These are phyloP conservation scores for Cytospora leucostoma DNA, from an alignment of 2,329 filamentous ascomycete species.

Conservation along the genomic window DNA sequence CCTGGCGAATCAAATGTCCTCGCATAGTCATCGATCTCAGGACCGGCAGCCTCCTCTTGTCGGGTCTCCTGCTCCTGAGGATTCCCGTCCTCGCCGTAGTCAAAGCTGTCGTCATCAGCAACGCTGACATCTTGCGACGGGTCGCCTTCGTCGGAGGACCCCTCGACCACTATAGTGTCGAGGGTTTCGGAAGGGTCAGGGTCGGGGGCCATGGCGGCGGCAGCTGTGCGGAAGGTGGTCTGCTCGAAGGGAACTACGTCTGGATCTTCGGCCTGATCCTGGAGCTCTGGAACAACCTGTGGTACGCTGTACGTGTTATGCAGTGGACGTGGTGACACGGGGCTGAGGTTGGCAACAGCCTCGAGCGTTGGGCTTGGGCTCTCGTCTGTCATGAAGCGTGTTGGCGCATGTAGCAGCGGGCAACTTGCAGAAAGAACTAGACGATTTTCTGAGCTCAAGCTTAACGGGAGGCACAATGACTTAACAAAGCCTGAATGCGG, in stretches of 20 bases:
- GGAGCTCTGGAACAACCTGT: conserved; percentile 50
- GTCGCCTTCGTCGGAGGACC: conserved; percentile 31
- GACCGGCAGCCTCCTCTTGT: conserved; percentile 30
- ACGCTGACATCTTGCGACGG: conserved; percentile 39
- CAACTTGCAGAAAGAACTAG: background rate
- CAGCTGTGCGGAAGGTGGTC: conserved; percentile 39
- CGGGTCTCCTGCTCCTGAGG: conserved; percentile 35
- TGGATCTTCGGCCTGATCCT: conserved; percentile 54
- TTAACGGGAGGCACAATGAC: background rate
- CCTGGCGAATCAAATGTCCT: conserved; percentile 53
- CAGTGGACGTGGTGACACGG: conserved; percentile 50
- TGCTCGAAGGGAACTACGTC: conserved; percentile 37
- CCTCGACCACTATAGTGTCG: conserved; percentile 38
- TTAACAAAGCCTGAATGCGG: background rate
- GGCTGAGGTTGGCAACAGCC: conserved; percentile 55
- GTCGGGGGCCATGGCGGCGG: conserved; percentile 34
- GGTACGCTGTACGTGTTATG: conserved; percentile 46
- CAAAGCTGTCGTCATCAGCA: conserved; percentile 51
- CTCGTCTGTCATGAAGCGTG: conserved; percentile 45
- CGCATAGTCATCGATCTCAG: conserved; percentile 51
- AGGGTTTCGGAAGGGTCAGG: conserved; percentile 30
- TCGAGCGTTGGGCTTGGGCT: conserved; percentile 50
- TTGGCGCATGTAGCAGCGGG: background rate
- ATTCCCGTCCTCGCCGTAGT: conserved; percentile 45
- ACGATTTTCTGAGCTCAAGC: background rate